Evolutionary conservation across 1,284 basidiomycete genomes (phyloP), one percentile per base, ranked within the genome.

Genomic region (Puccinia sorghi): DNA sequence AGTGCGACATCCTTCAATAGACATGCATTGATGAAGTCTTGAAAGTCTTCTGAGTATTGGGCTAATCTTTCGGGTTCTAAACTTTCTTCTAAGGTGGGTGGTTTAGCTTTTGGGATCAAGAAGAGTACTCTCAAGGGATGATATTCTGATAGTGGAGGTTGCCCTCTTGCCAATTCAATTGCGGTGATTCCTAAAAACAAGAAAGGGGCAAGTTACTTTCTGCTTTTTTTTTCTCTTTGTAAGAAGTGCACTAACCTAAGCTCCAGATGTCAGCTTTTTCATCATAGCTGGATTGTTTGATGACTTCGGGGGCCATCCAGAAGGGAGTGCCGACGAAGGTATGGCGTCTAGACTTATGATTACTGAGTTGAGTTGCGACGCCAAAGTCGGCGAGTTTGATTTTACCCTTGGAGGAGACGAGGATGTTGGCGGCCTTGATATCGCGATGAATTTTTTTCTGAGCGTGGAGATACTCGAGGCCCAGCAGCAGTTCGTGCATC

Each of bases 271-370:
- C 86, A 20, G 86, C 86, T 71, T 86, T 85, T 48, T 82, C 81
- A 82, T 86, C 84, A 81, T 86, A 86, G 0, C 95, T 95, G 8
- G 94, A 92, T 86, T 99, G 97, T 41, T 93, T 90, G 83, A 99
- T 99, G 61, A 97, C 94, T 84, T 97, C 94, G 7, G 94, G 94
- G 2, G 94, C 94, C 94, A 96, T 96, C 94, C 94, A 97, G 84
- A 94, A 97, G 0, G 94, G 94, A 5, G 95, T 97, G 39, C 85
- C 85, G 79, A 97, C 94, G 83, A 97, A 96, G 0, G 94, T 97
- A 84, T 96, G 93, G 76, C 94, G 89, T 75, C 93, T 86, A 0
- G 93, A 95, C 84, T 87, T 92, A 69, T 86, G 86, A 80, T 91
- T 92, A 25, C 86, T 85, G 79, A 97, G 89, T 84, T 95, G 94